Evolutionary conservation across 441 rosid genomes (phyloP), one percentile per base, ranked within the genome.

Genomic region (Pelargonium citronellum): DNA sequence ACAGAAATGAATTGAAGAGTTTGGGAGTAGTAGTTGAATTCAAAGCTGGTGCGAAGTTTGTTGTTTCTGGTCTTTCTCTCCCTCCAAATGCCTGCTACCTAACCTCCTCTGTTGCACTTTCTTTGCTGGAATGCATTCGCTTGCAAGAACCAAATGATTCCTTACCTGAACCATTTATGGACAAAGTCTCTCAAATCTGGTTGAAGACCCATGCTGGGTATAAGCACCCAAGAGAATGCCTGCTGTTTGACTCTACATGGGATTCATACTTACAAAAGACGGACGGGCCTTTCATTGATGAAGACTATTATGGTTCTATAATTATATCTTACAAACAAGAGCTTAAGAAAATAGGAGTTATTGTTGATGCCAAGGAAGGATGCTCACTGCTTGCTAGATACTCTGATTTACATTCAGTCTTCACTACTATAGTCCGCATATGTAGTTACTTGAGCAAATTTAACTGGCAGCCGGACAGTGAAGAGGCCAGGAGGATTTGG

Each of bases 211-310:
- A 66, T 67, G 68, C 66, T 22, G 90, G 90, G 66, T 89, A 82
- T 72, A 66, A 71, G 67, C 57, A 81, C 78, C 95, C 95, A 0
- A 10, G 55, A 2, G 71, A 74, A 61, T 81, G 88, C 77, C 75
- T 80, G 68, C 64, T 89, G 68, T 80, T 83, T 39, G 84, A 83
- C 74, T 62, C 75, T 12, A 20, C 20, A 4, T 86, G 87, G 85
- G 74, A 43, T n/a, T 37, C 22, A 22, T 11, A 7, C 65, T 47
- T 91, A 68, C 74, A 82, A 74, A 84, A 4, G 63, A 37, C 71
- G 3, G 92, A 91, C 75, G 97, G 97, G 6, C 95, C 95, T 5
- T 89, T 91, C 83, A 79, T 91, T 12, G 88, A 87, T 41, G 88
- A 86, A 74, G 80, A 27, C 17, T 87, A 77, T 72, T 91, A 87